Percentiles rank a stretch among this genome's conserved stretches.
These are phyloP conservation scores for Spatholobus suberectus DNA, from an alignment of 306 rosid genomes.

Conservation along the genomic window DNA sequence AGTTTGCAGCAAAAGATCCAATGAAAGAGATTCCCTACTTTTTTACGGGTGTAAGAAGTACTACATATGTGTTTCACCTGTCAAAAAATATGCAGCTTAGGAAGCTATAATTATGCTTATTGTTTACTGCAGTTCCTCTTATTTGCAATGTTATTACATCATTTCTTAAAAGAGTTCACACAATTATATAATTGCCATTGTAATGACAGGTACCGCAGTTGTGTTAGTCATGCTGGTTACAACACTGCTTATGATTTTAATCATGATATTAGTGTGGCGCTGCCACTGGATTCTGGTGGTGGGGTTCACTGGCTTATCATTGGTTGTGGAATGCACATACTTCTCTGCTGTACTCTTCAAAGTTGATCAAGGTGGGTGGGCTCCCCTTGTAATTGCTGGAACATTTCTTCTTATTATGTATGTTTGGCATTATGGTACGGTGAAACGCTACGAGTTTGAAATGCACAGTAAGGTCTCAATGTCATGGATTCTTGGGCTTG, in stretches of 20 bases:
- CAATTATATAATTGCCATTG: background rate
- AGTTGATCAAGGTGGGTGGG: slow-evolving; percentile 95
- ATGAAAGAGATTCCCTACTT: background rate
- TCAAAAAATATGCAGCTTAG: slow-evolving; percentile 6
- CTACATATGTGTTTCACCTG: slow-evolving; percentile 19
- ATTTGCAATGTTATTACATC: background rate
- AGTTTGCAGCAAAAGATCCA: background rate
- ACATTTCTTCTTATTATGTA: slow-evolving; percentile 79
- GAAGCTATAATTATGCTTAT: slow-evolving; percentile 6
- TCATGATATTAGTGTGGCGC: slow-evolving; percentile 95
- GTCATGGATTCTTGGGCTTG: slow-evolving; percentile 99
- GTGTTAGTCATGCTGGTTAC: slow-evolving; percentile 90
- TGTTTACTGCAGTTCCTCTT: slow-evolving; percentile 4
- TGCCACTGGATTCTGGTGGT: slow-evolving; percentile 88
- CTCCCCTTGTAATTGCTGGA: slow-evolving; percentile 82
- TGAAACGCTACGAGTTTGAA: slow-evolving; percentile 79
- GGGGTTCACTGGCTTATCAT: slow-evolving; percentile 64
- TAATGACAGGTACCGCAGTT: slow-evolving; percentile 83
- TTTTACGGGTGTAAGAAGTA: background rate
- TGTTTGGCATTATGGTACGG: slow-evolving; percentile 89
- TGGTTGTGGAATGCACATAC: slow-evolving; percentile 86
- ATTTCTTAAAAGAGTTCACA: background rate
- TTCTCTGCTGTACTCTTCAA: slow-evolving; percentile 88
- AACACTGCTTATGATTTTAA: slow-evolving; percentile 77
- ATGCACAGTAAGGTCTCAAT: slow-evolving; percentile 91